Evolutionary conservation across 352 stramenopile species (phyloP), one percentile per base, ranked within the genome.

Genomic region (Globisporangium perplexum): DNA sequence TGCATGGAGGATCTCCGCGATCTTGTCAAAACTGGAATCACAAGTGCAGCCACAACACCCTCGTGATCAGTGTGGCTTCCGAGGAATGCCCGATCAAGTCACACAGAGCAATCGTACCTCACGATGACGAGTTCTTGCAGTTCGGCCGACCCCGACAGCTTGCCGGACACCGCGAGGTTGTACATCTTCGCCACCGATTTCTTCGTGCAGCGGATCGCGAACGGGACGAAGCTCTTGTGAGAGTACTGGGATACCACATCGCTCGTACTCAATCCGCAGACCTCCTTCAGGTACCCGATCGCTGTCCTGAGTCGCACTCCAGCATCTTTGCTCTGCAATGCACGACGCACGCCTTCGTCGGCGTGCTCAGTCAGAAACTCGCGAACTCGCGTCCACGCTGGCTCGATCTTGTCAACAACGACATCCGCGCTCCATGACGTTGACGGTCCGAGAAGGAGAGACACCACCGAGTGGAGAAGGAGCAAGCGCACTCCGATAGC

Each of bases 171-270:
- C 26, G 47, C 53, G 47, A 77, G 72, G 24, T 78, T 83, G 35
- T 77, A 79, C 22, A 72, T 15, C 47, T 75, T 77, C 6, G 59
- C 57, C 14, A 60, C 59, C n/a, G 58, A 70, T 57, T 70, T 75
- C 51, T 79, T 85, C 26, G 73, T 18, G 17, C 57, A 76, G 28
- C 72, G 69, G 8, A 52, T 59, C 44, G 78, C 38, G 33, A 85
- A 81, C 18, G 54, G 47, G 15, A 71, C 26, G 42, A 77, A 69
- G 8, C 49, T 52, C 35, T 65, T 62, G 39, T 51, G 47, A 22
- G 33, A 8, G 18, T 38, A 53, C 38, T 47, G 33, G 7, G 49
- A 23, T 15, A 22, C 36, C 4, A 51, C 47, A n/a, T 41, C 44
- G 17, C 14, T 46, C 4, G 46, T 17, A n/a, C 11, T 7, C n/a